Percentiles rank a stretch among this genome's conserved stretches.
phyloP scores from a whole-genome alignment of 306 rosid genomes.

The Crotalaria pallida region DNA sequence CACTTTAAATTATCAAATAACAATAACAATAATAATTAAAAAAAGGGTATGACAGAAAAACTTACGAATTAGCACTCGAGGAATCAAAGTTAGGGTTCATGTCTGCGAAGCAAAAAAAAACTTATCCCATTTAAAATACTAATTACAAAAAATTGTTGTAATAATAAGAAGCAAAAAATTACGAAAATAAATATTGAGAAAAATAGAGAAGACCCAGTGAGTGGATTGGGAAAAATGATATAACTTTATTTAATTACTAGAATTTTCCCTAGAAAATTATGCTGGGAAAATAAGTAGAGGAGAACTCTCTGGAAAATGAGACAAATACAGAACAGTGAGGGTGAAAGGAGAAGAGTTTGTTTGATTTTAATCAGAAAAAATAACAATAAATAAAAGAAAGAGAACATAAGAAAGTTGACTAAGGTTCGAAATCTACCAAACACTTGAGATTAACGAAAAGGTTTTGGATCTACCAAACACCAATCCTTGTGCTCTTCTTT shows the following conservation, averaged over 20 bases:
- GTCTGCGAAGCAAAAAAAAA: constrained; percentile 14
- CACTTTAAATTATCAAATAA: no score
- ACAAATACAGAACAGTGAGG: neutral
- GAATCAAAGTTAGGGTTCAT: constrained; percentile 67
- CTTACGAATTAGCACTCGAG: constrained; percentile 66
- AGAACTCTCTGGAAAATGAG: constrained; percentile 19
- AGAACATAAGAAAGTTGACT: no score
- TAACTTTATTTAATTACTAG: constrained; percentile 14
- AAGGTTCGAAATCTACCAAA: no score
- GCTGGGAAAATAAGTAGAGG: constrained; percentile 11
- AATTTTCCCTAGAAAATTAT: constrained; percentile 16
- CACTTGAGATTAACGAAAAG: no score
- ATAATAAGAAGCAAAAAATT: neutral
- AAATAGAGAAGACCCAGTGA: neutral
- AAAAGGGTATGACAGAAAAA: neutral
- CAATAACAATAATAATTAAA: no score
- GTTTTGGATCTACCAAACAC: no score
- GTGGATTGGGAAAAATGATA: constrained; percentile 4
- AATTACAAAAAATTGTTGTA: neutral
- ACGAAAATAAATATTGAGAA: neutral
- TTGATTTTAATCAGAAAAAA: constrained; percentile 34
- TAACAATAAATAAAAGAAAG: no score
- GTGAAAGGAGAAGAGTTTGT: constrained; percentile 29
- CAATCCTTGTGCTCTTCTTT: no score
- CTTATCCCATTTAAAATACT: constrained; percentile 10